Conservation (phyloP, 352 stramenopile species). For the Pythium aphanidermatum region DNA sequence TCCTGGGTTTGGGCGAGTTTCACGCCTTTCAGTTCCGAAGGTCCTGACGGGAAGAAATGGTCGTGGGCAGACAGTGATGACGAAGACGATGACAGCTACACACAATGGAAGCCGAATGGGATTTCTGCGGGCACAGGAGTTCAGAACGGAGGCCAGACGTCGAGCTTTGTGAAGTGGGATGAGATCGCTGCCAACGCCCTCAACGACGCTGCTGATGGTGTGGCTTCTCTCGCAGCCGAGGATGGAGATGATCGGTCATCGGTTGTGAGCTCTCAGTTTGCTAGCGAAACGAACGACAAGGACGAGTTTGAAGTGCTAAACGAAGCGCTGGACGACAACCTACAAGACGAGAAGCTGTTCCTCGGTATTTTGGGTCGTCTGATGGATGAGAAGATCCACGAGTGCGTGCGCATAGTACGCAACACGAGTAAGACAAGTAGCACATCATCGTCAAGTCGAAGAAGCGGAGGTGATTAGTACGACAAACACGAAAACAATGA, state of each 20-base stretch:
- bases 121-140: constrained; percentile 3
- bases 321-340: constrained; percentile 45
- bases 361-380: constrained; percentile 51
- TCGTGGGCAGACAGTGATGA: constrained; percentile 38
- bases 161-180: constrained; percentile 42
- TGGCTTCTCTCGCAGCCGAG: not conserved
- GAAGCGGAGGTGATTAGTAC: not conserved
- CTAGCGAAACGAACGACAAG: constrained; percentile 37
- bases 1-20: constrained; percentile 76
- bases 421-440: no score
- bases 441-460: constrained; percentile 1
- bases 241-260: constrained; percentile 14
- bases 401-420: constrained; percentile 17
- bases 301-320: constrained; percentile 78
- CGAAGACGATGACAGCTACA: constrained; percentile 30
- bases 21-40: constrained; percentile 47
- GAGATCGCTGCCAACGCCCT: constrained; percentile 51
- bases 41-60: constrained; percentile 8
- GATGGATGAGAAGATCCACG: constrained; percentile 60
- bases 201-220: constrained; percentile 29
- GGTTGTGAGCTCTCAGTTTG: constrained; percentile 24
- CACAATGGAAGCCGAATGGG: constrained; percentile 6
- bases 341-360: constrained; percentile 73
- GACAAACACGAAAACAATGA: no score
- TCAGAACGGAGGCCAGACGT: constrained; percentile 2